These are phyloP conservation scores for Lactifluus echinatus DNA, from an alignment of 768 basidiomycete species.

Conservation along the genomic window DNA sequence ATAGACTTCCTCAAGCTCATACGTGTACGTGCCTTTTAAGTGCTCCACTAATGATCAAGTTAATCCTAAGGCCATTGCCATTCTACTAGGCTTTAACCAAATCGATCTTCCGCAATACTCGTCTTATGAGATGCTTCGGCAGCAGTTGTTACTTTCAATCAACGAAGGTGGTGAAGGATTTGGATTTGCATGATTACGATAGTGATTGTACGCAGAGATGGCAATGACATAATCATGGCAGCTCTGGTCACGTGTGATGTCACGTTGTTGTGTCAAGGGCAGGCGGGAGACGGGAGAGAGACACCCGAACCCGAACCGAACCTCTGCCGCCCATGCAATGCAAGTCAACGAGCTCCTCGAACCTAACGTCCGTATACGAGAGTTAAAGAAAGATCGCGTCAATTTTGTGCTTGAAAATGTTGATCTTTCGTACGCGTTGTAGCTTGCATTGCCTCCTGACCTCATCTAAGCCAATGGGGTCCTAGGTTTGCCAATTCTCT, in stretches of 20 bases:
- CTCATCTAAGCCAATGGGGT: slow-evolving; percentile 3
- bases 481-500: slow-evolving; percentile 88
- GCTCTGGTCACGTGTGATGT: background rate
- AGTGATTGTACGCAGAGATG: slow-evolving; percentile 1
- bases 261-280: too few relatives aligned
- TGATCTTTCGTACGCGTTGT: slow-evolving; percentile 71
- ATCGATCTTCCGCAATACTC: slow-evolving; percentile 92
- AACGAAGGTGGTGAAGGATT: slow-evolving; percentile 96
- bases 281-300: too few relatives aligned
- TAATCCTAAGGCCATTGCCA: slow-evolving; percentile 10
- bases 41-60: slow-evolving; percentile 11
- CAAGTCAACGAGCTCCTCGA: slow-evolving; percentile 37
- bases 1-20: slow-evolving; percentile 82
- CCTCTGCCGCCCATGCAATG: too few relatives aligned
- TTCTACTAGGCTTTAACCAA: slow-evolving; percentile 73
- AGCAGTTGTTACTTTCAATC: slow-evolving; percentile 83
- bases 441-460: slow-evolving; percentile 10
- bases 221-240: slow-evolving; percentile 2
- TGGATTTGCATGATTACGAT: slow-evolving; percentile 53
- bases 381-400: slow-evolving; percentile 76
- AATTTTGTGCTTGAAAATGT: slow-evolving; percentile 95
- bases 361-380: slow-evolving; percentile 73
- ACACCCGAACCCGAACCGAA: too few relatives aligned
- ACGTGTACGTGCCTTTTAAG: slow-evolving; percentile 51
- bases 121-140: slow-evolving; percentile 92